Percentiles rank a stretch among this genome's conserved stretches.
phyloP scores from a whole-genome alignment of 2,329 filamentous ascomycete genomes.

The Trichoderma citrinoviride region DNA sequence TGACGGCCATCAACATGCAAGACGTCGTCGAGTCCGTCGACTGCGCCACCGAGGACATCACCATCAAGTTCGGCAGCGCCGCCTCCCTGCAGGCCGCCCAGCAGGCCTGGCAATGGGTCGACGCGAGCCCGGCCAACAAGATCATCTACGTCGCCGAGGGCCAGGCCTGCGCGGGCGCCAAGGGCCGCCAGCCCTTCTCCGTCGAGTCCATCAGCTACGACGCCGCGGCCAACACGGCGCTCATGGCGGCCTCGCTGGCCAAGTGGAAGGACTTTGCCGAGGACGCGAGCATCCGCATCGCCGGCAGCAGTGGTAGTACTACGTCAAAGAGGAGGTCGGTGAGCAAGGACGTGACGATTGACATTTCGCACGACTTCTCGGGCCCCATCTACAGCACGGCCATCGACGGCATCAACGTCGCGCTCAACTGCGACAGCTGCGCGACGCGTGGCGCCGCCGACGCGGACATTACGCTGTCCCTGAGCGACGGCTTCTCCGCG shows the following conservation, averaged over 20 bases:
- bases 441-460: conserved; percentile 5
- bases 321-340: background rate
- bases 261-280: conserved; percentile 10
- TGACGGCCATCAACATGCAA: conserved; percentile 10
- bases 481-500: conserved; percentile 10
- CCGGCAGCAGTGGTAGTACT: background rate
- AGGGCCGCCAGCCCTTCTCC: conserved; percentile 16
- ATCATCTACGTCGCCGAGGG: conserved; percentile 18
- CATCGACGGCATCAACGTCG: conserved; percentile 1
- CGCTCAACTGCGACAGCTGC: conserved; percentile 10
- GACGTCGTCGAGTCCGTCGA: conserved; percentile 13
- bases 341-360: background rate
- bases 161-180: conserved; percentile 7
- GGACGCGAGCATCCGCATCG: conserved; percentile 14
- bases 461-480: conserved; percentile 14
- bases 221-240: background rate
- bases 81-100: background rate
- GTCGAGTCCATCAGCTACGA: conserved; percentile 18
- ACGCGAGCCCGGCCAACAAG: conserved; percentile 4
- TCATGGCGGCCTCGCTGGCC: background rate
- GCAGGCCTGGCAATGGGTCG: conserved; percentile 17
- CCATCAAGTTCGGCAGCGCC: conserved; percentile 13
- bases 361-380: conserved; percentile 5
- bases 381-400: conserved; percentile 7
- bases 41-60: conserved; percentile 14